Evolutionary conservation across 352 stramenopile genomes (phyloP), one percentile per base, ranked within the genome.

Genomic region (Phytophthora europaea): DNA sequence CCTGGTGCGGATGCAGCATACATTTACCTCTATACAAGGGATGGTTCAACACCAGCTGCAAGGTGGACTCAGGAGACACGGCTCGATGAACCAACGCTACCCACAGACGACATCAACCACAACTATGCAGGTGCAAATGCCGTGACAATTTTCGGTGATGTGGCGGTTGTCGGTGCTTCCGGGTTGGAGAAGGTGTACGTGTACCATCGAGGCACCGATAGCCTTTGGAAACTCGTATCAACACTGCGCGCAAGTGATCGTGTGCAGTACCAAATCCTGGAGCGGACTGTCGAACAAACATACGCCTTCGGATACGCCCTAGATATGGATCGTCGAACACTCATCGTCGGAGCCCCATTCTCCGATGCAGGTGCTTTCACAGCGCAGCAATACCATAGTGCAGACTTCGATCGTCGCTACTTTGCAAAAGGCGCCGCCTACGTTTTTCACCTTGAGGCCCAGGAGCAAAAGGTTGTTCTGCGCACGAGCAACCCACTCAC

Each of bases 291-390:
- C 3, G 81, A 94, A 58, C 95, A 98, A 72, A 59, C 70, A 5
- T 96, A 98, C 75, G 82, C 83, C 10, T 99, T 98, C 76, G 96
- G 97, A 4, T 67, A 83, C 15, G 78, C 94, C 15, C 70, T 99
- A 6, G 89, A 92, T n/a, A 76, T 98, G 34, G 85, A 91, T 64
- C 76, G 77, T 4, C 89, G 95, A 38, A 97, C 90, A 3, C 85
- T 99, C 33, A 89, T 96, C 5, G 88, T 99, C 1, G 94, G 94
- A 0, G 95, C 96, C 2, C 96, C 96, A 6, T 91, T 91, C 43
- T 90, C 87, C 4, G 87, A 93, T 58, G 83, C 93, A n/a, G 93
- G 96, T 1, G 66, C 75, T 26, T 91, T 91, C 28, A 65, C 66
- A 0, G 57, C 83, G 2, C 64, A 76, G 18, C 62, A 94, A 64